Evolutionary conservation across 257 asterid genomes (phyloP).

Genomic region (Anisodus tanguticus): DNA sequence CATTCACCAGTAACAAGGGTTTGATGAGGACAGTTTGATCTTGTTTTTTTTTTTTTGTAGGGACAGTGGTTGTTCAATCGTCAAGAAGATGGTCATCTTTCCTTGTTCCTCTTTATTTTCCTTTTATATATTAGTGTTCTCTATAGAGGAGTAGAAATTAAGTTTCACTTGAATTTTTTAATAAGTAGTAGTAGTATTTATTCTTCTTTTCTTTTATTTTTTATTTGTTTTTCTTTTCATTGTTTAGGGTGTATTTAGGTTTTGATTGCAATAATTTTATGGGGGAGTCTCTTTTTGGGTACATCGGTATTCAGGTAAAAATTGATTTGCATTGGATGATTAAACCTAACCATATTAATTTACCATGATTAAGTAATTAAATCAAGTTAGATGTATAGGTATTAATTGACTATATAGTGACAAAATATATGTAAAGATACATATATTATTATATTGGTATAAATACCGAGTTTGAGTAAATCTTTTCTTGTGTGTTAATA

Average conservation of each 20-base stretch:
- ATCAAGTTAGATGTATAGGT: neutral
- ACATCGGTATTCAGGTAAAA: neutral
- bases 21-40: neutral
- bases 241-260: neutral
- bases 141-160: neutral
- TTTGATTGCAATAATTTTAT: neutral
- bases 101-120: neutral
- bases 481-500: too few relatives aligned
- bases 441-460: too few relatives aligned
- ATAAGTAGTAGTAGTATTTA: neutral
- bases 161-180: neutral
- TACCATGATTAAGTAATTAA: neutral
- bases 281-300: neutral
- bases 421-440: neutral
- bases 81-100: neutral
- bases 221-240: neutral
- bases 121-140: neutral
- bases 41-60: neutral
- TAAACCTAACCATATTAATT: neutral
- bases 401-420: neutral
- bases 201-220: too few relatives aligned
- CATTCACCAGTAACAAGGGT: neutral
- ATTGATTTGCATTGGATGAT: neutral
- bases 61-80: neutral
- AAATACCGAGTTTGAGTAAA: neutral